These are phyloP conservation scores for Ustilago sp. DNA, from an alignment of 1,284 basidiomycete species.

Conservation along the genomic window DNA sequence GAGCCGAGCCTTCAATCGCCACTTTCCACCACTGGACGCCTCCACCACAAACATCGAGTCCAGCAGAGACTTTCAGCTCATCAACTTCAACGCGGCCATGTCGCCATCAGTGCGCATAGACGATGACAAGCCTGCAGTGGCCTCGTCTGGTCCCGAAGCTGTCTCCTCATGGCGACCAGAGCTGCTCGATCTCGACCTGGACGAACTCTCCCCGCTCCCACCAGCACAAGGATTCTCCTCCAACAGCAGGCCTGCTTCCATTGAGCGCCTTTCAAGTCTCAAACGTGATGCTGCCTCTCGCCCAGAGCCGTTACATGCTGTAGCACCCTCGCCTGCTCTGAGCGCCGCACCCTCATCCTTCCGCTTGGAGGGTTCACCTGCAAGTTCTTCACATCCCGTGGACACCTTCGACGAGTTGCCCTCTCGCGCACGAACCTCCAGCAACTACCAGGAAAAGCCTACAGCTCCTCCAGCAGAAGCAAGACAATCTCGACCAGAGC, in stretches of 20 bases:
- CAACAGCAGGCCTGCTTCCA: conserved; percentile 17
- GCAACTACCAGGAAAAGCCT: not conserved
- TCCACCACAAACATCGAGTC: not conserved
- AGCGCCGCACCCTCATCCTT: conserved; percentile 36
- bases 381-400: conserved; percentile 13
- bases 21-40: not conserved
- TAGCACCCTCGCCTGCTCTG: conserved; percentile 21
- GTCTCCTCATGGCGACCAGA: not conserved
- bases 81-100: conserved; percentile 3
- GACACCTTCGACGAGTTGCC: not conserved
- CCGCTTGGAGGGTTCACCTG: conserved; percentile 34
- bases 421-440: not conserved
- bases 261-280: conserved; percentile 20
- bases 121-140: not conserved
- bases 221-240: conserved; percentile 26
- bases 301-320: not conserved
- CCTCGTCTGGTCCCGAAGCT: not conserved
- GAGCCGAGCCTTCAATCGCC: not conserved
- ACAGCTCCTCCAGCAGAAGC: not conserved
- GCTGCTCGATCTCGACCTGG: conserved; percentile 39
- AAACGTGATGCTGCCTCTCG: conserved; percentile 15
- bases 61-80: not conserved
- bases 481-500: not conserved
- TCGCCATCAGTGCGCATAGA: not conserved
- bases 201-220: conserved; percentile 47